phyloP scores from a whole-genome alignment of 2,329 filamentous ascomycete species.

The Arthrobotrys iridis region DNA sequence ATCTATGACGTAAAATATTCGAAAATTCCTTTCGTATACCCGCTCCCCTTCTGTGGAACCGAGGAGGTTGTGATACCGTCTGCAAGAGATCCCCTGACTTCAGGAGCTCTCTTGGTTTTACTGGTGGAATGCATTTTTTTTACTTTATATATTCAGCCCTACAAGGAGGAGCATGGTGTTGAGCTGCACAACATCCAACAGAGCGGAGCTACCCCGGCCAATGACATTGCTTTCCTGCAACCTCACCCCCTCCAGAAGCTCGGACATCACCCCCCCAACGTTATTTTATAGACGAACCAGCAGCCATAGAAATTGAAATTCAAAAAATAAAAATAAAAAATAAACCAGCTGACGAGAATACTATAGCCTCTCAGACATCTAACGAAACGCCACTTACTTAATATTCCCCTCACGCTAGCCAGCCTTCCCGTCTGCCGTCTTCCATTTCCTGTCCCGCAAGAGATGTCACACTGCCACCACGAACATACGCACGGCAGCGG shows the following conservation, averaged over 20 bases:
- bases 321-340: neutral
- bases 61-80: neutral
- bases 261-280: neutral
- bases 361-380: neutral
- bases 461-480: slow-evolving; percentile 50
- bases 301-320: neutral
- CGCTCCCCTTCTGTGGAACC: neutral
- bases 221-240: slow-evolving; percentile 12
- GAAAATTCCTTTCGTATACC: neutral
- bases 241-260: neutral
- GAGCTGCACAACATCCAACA: slow-evolving; percentile 46
- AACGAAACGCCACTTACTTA: neutral
- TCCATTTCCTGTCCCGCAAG: neutral
- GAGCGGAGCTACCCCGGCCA: slow-evolving; percentile 5
- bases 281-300: neutral
- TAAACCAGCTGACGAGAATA: neutral
- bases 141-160: slow-evolving; percentile 30
- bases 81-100: slow-evolving; percentile 2
- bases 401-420: neutral
- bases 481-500: slow-evolving; percentile 57
- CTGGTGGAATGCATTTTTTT: neutral
- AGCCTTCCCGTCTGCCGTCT: slow-evolving; percentile 1
- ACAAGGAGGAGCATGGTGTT: slow-evolving; percentile 45
- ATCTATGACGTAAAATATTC: neutral
- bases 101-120: slow-evolving; percentile 3